phyloP scores from a whole-genome alignment of 208 protist species.

The Crithidia fasciculata region DNA sequence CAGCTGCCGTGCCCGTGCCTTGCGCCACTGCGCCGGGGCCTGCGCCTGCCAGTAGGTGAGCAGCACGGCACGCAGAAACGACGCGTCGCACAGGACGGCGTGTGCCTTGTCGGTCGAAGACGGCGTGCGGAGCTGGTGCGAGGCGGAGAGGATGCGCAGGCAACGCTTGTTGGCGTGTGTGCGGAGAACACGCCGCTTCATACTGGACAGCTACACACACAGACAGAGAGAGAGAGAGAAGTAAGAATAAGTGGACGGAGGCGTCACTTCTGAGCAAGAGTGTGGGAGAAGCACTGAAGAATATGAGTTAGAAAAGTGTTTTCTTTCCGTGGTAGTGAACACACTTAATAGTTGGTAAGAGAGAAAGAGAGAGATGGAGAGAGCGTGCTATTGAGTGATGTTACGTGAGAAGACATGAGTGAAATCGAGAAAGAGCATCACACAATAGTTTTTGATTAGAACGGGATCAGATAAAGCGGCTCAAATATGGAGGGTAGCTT shows the following conservation, averaged over 20 bases:
- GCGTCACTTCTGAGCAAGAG: not conserved
- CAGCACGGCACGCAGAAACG: slow-evolving; percentile 73
- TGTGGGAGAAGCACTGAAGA: too few species aligned
- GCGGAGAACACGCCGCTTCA: slow-evolving; percentile 85
- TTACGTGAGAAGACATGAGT: too few species aligned
- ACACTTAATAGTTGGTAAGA: too few species aligned
- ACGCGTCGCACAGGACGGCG: slow-evolving; percentile 77
- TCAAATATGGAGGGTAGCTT: too few species aligned
- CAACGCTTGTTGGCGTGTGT: slow-evolving; percentile 83
- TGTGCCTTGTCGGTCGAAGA: slow-evolving; percentile 32
- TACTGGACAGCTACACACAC: slow-evolving; percentile 6
- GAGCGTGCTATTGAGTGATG: too few species aligned
- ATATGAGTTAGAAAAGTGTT: too few species aligned
- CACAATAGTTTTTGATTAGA: too few species aligned
- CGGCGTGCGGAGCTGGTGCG: slow-evolving; percentile 45
- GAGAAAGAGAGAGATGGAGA: too few species aligned
- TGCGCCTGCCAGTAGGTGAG: slow-evolving; percentile 46
- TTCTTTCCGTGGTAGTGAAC: too few species aligned
- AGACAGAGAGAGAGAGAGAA: slow-evolving; percentile 7
- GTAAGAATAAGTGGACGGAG: not conserved
- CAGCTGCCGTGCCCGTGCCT: slow-evolving; percentile 29
- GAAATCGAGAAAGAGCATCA: too few species aligned
- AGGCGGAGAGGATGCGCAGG: slow-evolving; percentile 67
- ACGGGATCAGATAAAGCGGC: too few species aligned
- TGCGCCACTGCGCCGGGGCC: slow-evolving; percentile 22